Evolutionary conservation across 352 stramenopile species (phyloP), one percentile per base, ranked within the genome.

Genomic region (Phytophthora fragariaefolia): DNA sequence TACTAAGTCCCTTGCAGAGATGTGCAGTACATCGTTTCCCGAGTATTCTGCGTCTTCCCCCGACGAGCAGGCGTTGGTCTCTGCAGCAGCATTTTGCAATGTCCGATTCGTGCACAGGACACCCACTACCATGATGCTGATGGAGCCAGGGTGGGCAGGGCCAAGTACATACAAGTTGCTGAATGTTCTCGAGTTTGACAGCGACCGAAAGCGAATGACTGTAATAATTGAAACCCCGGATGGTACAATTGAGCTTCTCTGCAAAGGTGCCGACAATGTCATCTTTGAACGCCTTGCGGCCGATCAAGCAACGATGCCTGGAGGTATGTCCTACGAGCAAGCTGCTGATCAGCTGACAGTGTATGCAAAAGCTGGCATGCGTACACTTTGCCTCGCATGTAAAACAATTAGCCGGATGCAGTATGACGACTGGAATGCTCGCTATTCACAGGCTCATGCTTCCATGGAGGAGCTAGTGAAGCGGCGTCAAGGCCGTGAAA

Each of bases 131-230:
- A 82, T 90, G 51, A 83, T 68, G 58, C 73, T 91, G 5, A 49
- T 86, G 54, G 84, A 92, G 48, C 55, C 77, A 17, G 76, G 80
- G 6, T 49, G 77, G 46, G 40, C 62, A 51, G 20, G 48, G 8
- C 73, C 69, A 27, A 69, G 59, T 42, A 85, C 85, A 6, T 99
- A 96, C 84, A 82, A 89, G 15, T 69, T 99, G 40, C 75, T 98
- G 26, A 95, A 97, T 22, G 75, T 99, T 4, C 96, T 99, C 47
- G 97, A 99, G 69, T 99, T 99, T 77, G 93, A 99, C 68, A 98
- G 93, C 58, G 87, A 98, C 57, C 83, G 98, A 30, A 99, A 99
- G 73, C 80, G 98, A 42, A 99, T 99, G 97, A 98, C 92, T 13
- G 90, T 99, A 42, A 84, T 99, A 32, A 77, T 99, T 15, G 82